A percentile compares a stretch with the other conserved stretches of the same genome.
phyloP scores from a whole-genome alignment of 2,329 filamentous ascomycete genomes.

The Colletotrichum gloeosporioides region DNA sequence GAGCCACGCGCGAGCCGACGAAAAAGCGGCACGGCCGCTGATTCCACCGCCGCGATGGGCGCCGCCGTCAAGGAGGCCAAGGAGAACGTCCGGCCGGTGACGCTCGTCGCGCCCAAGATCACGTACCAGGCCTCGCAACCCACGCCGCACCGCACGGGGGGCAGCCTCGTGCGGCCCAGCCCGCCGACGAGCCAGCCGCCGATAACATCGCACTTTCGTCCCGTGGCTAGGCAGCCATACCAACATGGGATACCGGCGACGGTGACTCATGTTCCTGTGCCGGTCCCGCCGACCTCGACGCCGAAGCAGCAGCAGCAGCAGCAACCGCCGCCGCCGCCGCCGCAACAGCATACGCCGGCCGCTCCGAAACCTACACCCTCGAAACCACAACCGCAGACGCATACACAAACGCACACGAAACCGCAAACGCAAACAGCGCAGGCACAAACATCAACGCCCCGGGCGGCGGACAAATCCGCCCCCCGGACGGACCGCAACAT shows the following conservation, averaged over 20 bases:
- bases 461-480: slow-evolving; percentile 34
- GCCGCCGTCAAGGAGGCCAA: slow-evolving; percentile 21
- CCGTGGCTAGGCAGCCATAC: neutral
- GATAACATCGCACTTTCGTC: slow-evolving; percentile 17
- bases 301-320: slow-evolving; percentile 28
- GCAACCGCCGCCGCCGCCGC: neutral
- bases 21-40: neutral
- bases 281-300: slow-evolving; percentile 18
- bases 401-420: slow-evolving; percentile 21
- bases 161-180: slow-evolving; percentile 21
- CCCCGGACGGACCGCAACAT: slow-evolving; percentile 74
- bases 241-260: neutral
- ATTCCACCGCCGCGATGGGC: neutral
- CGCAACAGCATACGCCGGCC: neutral
- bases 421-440: neutral
- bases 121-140: slow-evolving; percentile 43
- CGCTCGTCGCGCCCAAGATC: slow-evolving; percentile 45
- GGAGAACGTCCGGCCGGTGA: slow-evolving; percentile 34
- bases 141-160: slow-evolving; percentile 21
- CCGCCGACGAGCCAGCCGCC: slow-evolving; percentile 24
- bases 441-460: slow-evolving; percentile 14
- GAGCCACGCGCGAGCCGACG: slow-evolving; percentile 7
- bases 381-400: slow-evolving; percentile 13
- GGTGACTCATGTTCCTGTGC: slow-evolving; percentile 6
- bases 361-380: slow-evolving; percentile 22